phyloP scores from a whole-genome alignment of 2,329 filamentous ascomycete genomes.

The Blastomyces silverae region DNA sequence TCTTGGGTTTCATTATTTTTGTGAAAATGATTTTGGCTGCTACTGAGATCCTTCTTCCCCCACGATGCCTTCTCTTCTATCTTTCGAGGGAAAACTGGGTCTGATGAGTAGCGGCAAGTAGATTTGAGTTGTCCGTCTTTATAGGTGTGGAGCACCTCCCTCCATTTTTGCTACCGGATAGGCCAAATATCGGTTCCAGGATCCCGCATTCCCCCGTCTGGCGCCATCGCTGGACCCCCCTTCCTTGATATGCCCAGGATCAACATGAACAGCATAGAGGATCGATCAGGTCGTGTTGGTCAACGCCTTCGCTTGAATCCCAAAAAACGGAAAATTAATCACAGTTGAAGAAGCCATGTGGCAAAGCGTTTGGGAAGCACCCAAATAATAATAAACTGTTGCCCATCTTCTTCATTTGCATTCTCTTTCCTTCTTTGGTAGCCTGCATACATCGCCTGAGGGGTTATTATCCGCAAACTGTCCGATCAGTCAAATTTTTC shows the following conservation, averaged over 20 bases:
- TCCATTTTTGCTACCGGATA: neutral
- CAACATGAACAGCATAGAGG: neutral
- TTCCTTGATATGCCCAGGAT: neutral
- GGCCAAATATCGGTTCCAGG: neutral
- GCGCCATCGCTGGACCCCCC: neutral
- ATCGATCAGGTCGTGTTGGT: neutral
- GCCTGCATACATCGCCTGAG: neutral
- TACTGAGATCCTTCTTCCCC: neutral
- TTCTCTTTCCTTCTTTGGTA: neutral
- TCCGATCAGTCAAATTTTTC: neutral
- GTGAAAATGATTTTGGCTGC: neutral
- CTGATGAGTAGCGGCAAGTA: neutral
- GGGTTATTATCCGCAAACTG: neutral
- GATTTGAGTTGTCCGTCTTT: neutral
- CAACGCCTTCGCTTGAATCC: neutral
- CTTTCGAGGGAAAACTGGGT: neutral
- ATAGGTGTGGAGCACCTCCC: neutral
- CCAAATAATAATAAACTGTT: neutral
- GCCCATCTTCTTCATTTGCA: neutral
- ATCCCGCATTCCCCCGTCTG: neutral
- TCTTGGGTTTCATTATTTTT: neutral
- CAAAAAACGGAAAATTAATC: neutral
- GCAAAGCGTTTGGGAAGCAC: neutral
- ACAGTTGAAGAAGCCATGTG: neutral
- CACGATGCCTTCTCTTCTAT: neutral